phyloP scores from a whole-genome alignment of 805 yeast species.

The Yarrowia deformans region DNA sequence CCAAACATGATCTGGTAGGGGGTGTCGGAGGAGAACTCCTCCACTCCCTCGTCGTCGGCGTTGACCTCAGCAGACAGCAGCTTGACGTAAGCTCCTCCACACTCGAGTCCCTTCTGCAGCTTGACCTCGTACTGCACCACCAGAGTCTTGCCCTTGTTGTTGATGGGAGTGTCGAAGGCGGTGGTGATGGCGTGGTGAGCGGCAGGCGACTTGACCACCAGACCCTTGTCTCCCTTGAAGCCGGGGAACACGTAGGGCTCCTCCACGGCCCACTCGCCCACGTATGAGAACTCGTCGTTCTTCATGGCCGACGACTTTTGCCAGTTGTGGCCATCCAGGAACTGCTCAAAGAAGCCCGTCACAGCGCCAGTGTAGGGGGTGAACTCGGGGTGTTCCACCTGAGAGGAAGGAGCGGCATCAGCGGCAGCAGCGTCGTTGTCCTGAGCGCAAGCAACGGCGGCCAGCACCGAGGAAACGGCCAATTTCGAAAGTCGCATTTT shows the following conservation, averaged over 20 bases:
- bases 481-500: conserved; percentile 37
- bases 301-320: conserved; percentile 60
- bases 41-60: conserved; percentile 50
- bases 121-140: conserved; percentile 92
- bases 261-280: conserved; percentile 79
- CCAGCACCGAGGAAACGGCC: conserved; percentile 38
- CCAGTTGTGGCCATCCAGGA: conserved; percentile 61
- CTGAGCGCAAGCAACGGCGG: conserved; percentile 36
- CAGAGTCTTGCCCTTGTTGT: conserved; percentile 67
- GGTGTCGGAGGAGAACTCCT: conserved; percentile 66
- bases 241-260: conserved; percentile 67
- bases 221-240: conserved; percentile 70
- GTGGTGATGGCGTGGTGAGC: conserved; percentile 84
- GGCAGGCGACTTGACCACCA: conserved; percentile 77
- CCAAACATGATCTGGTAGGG: conserved; percentile 92
- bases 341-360: conserved; percentile 71
- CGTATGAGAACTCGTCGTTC: conserved; percentile 62
- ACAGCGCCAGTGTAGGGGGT: conserved; percentile 37
- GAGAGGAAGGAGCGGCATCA: conserved; percentile 6
- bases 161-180: conserved; percentile 62
- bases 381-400: conserved; percentile 32
- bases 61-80: conserved; percentile 57
- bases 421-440: conserved; percentile 23
- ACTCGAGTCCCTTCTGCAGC: conserved; percentile 74
- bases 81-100: conserved; percentile 93